phyloP scores from a whole-genome alignment of 495 filamentous ascomycete genomes.

The Hyaloscypha bicolor region DNA sequence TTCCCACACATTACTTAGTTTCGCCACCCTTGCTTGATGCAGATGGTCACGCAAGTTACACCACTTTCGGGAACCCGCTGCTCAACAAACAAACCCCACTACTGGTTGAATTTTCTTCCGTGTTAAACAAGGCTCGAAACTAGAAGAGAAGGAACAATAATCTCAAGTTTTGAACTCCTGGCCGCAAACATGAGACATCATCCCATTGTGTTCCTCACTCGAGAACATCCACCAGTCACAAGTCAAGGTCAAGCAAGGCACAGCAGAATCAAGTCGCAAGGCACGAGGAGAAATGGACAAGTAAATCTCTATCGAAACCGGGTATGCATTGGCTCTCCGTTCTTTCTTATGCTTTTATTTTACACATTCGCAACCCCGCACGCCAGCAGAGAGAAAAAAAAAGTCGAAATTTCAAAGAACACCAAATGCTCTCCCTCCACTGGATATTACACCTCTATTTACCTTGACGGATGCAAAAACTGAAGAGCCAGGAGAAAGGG shows the following conservation, averaged over 20 bases:
- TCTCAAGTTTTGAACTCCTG: no score
- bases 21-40: no score
- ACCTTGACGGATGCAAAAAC: neutral
- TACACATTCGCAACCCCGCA: conserved; percentile 4
- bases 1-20: no score
- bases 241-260: neutral
- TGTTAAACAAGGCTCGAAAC: no score
- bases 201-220: no score
- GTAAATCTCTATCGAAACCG: conserved; percentile 12
- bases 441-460: neutral
- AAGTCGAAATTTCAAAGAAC: neutral
- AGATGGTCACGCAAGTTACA: no score
- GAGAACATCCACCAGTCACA: no score
- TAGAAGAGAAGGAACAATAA: no score
- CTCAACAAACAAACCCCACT: no score
- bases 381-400: neutral
- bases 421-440: neutral
- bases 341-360: conserved; percentile 18
- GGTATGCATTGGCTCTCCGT: conserved; percentile 20
- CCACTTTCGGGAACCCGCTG: no score
- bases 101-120: no score
- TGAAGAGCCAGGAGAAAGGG: neutral
- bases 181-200: no score
- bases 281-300: neutral
- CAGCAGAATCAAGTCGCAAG: neutral